Evolutionary conservation across 352 stramenopile species (phyloP).

Genomic region (Phytophthora citrophthora): DNA sequence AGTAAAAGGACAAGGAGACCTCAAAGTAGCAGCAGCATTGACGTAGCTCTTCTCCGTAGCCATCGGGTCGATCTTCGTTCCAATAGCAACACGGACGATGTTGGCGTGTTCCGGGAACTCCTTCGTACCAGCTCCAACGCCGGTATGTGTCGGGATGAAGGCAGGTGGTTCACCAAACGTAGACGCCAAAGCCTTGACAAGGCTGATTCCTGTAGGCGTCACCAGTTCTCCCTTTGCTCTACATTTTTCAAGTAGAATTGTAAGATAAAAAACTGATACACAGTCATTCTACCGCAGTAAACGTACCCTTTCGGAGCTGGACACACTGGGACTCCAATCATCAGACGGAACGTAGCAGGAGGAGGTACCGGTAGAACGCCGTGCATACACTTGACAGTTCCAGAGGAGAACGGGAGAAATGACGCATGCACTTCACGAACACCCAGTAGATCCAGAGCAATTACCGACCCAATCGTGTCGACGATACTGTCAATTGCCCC

Average conservation of each 20-base stretch:
- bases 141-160: slow-evolving; percentile 79
- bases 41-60: slow-evolving; percentile 40
- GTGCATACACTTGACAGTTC: slow-evolving; percentile 95
- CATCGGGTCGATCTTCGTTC: slow-evolving; percentile 51
- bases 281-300: too few species aligned
- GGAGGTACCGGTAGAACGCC: slow-evolving; percentile 96
- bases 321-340: slow-evolving; percentile 94
- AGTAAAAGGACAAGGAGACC: slow-evolving; percentile 23
- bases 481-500: slow-evolving; percentile 97
- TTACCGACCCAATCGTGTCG: slow-evolving; percentile 95
- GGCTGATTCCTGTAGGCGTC: slow-evolving; percentile 95
- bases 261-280: not conserved
- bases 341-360: slow-evolving; percentile 93
- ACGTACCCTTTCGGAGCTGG: slow-evolving; percentile 85
- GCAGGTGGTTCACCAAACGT: slow-evolving; percentile 78
- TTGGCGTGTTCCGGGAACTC: slow-evolving; percentile 91
- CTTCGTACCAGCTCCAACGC: slow-evolving; percentile 88
- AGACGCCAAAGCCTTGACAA: slow-evolving; percentile 90
- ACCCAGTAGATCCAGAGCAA: slow-evolving; percentile 93
- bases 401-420: slow-evolving; percentile 90
- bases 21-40: slow-evolving; percentile 38
- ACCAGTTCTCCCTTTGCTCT: slow-evolving; percentile 93
- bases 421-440: slow-evolving; percentile 90
- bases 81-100: slow-evolving; percentile 90
- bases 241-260: not conserved